These are phyloP conservation scores for Allantophomopsis lycopodina DNA, from an alignment of 2,329 filamentous ascomycete species.

Conservation along the genomic window DNA sequence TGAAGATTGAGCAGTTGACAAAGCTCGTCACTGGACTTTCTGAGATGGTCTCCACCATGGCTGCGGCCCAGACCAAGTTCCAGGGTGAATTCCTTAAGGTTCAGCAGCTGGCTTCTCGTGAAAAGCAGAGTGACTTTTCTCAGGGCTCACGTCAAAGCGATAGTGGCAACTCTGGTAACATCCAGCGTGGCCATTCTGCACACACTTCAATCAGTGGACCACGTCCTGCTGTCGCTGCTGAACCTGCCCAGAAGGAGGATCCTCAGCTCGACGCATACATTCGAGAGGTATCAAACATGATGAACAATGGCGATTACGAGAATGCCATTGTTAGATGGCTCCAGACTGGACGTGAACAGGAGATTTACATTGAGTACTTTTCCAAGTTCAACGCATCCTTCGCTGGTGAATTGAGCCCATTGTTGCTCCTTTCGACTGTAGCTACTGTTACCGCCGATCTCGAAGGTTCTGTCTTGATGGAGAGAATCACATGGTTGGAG, in stretches of 20 bases:
- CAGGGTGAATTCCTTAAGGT: slow-evolving; percentile 50
- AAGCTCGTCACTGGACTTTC: slow-evolving; percentile 52
- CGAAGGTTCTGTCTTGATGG: slow-evolving; percentile 33
- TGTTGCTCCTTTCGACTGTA: slow-evolving; percentile 50
- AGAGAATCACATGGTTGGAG: slow-evolving; percentile 47
- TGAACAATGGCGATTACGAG: slow-evolving; percentile 47
- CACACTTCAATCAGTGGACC: background rate
- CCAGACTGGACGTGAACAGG: slow-evolving; percentile 46
- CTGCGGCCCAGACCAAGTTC: slow-evolving; percentile 51
- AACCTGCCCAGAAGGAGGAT: slow-evolving; percentile 29
- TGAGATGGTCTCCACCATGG: slow-evolving; percentile 58
- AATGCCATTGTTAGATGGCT: slow-evolving; percentile 54
- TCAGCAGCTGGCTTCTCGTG: slow-evolving; percentile 32
- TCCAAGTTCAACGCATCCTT: slow-evolving; percentile 34
- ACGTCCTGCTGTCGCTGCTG: background rate
- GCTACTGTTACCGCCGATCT: slow-evolving; percentile 49
- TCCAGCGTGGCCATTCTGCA: background rate
- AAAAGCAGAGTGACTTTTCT: slow-evolving; percentile 16
- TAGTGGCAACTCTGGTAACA: slow-evolving; percentile 1
- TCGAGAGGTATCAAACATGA: slow-evolving; percentile 44
- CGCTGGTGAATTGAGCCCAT: slow-evolving; percentile 41
- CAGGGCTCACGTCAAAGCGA: background rate
- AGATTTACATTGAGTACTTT: slow-evolving; percentile 45
- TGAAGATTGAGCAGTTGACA: slow-evolving; percentile 63
- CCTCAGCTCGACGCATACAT: slow-evolving; percentile 40